A percentile compares a stretch with the other conserved stretches of the same genome.
These are phyloP conservation scores for Microdochium nivale DNA, from an alignment of 2,329 filamentous ascomycete species.

Conservation along the genomic window DNA sequence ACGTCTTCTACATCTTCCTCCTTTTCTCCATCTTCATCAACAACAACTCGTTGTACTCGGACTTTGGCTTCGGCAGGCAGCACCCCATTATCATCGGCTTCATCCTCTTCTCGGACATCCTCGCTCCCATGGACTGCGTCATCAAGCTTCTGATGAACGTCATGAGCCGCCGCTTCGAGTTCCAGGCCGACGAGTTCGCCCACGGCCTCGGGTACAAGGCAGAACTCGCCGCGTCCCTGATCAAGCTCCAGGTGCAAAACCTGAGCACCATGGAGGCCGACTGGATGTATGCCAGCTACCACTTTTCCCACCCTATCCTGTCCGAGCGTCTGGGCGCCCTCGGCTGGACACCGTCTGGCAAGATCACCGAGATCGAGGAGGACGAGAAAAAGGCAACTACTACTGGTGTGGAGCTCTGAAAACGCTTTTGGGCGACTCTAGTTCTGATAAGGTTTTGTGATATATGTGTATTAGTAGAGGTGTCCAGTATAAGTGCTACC, in stretches of 20 bases:
- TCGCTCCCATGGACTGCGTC: constrained; percentile 88
- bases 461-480: too few relatives aligned
- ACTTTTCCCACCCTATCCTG: constrained; percentile 95
- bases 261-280: constrained; percentile 98
- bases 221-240: constrained; percentile 77
- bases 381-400: constrained; percentile 11
- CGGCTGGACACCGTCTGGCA: constrained; percentile 67
- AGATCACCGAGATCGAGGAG: constrained; percentile 41
- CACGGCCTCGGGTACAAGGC: constrained; percentile 72
- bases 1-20: constrained; percentile 94
- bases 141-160: constrained; percentile 96
- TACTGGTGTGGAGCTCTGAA: neutral
- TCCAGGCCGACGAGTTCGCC: constrained; percentile 90
- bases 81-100: constrained; percentile 95
- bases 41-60: constrained; percentile 81
- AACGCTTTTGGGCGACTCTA: too few relatives aligned
- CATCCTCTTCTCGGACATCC: constrained; percentile 93
- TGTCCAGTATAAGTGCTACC: too few relatives aligned
- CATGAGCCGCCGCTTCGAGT: constrained; percentile 89
- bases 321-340: constrained; percentile 88
- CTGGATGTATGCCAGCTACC: constrained; percentile 96
- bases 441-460: too few relatives aligned
- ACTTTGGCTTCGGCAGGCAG: constrained; percentile 79
- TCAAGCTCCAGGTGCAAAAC: constrained; percentile 98
- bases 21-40: constrained; percentile 97